Percentiles rank a stretch among this genome's conserved stretches.
Evolutionary conservation across 345 rosid genomes (phyloP).

Genomic region (Eutrema heterophyllum): DNA sequence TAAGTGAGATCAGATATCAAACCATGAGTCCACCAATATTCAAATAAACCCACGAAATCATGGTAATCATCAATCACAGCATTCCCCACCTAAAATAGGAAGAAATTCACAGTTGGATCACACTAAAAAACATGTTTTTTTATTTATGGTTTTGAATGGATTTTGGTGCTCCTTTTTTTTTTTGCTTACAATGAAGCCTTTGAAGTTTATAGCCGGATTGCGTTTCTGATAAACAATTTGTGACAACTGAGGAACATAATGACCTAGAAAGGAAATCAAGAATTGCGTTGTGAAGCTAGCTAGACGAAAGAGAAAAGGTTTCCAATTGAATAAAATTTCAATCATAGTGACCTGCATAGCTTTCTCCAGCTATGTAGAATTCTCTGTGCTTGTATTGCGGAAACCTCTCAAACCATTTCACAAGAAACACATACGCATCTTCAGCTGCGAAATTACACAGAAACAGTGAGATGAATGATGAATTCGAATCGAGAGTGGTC

Average conservation of each 20-base stretch:
- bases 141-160: background rate
- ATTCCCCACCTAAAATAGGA: slow-evolving; percentile 64
- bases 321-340: background rate
- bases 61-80: slow-evolving; percentile 92
- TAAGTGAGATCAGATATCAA: slow-evolving; percentile 89
- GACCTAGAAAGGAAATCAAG: slow-evolving; percentile 44
- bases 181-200: slow-evolving; percentile 79
- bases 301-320: background rate
- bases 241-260: slow-evolving; percentile 95
- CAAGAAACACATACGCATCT: slow-evolving; percentile 75
- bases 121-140: background rate
- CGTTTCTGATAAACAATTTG: slow-evolving; percentile 60
- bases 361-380: slow-evolving; percentile 92
- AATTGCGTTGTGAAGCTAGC: background rate
- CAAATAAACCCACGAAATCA: slow-evolving; percentile 79
- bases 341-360: slow-evolving; percentile 69
- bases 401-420: slow-evolving; percentile 91
- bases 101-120: background rate
- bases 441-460: slow-evolving; percentile 49
- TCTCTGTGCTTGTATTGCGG: slow-evolving; percentile 93
- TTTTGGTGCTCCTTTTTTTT: too few relatives aligned
- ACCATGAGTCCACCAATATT: slow-evolving; percentile 98
- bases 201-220: slow-evolving; percentile 73
- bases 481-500: background rate
- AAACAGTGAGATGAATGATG: background rate